Evolutionary conservation across 768 basidiomycete genomes (phyloP).

Genomic region (Pulveroboletus frians): DNA sequence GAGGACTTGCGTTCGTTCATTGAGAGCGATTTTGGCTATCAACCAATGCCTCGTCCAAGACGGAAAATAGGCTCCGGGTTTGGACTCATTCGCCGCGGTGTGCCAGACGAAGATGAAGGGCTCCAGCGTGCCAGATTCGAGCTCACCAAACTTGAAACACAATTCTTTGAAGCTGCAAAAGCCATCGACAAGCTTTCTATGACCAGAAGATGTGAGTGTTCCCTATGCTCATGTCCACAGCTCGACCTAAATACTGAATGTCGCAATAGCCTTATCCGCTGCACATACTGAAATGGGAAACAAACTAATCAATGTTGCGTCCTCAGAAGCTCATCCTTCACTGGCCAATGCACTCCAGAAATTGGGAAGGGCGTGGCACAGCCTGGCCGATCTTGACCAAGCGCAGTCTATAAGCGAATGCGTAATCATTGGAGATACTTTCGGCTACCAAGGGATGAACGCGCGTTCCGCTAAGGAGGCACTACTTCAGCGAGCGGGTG

Average conservation of each 20-base stretch:
- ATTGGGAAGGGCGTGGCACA: constrained; percentile 83
- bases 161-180: constrained; percentile 90
- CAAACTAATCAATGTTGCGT: constrained; percentile 82
- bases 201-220: constrained; percentile 63
- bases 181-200: constrained; percentile 83
- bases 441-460: constrained; percentile 95
- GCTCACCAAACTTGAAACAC: constrained; percentile 84
- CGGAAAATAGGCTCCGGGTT: constrained; percentile 73
- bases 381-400: constrained; percentile 80
- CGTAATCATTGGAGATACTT: constrained; percentile 90
- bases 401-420: constrained; percentile 93
- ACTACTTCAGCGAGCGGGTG: constrained; percentile 79
- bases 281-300: constrained; percentile 91
- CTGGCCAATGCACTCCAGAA: constrained; percentile 81
- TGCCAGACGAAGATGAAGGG: constrained; percentile 93
- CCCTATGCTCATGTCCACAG: not conserved
- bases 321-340: constrained; percentile 82
- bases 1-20: constrained; percentile 94
- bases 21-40: constrained; percentile 96
- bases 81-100: constrained; percentile 67
- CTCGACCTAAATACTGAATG: not conserved
- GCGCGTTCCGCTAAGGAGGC: constrained; percentile 97
- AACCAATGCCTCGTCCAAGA: constrained; percentile 71
- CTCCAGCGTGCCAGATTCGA: constrained; percentile 87
- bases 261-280: constrained; percentile 58